Evolutionary conservation across 257 asterid species (phyloP), one percentile per base, ranked within the genome.

Genomic region (Eucommia ulmoides): DNA sequence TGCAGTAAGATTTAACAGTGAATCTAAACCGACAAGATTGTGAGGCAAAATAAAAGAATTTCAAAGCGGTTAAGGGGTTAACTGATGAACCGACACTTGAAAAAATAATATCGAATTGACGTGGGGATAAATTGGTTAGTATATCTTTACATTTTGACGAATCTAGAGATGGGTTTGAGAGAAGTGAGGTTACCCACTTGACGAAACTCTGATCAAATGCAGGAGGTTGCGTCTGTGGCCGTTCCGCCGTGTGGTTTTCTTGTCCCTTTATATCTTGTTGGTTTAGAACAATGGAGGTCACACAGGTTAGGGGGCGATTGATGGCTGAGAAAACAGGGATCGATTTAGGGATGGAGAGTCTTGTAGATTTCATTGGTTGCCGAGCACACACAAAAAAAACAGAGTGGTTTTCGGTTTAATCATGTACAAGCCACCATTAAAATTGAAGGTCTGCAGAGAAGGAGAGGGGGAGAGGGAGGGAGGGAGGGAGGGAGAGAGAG

Each of bases 21-120:
- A 88, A 84, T 23, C 69, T 62, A 77, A 71, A 79, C n/a, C 76
- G 49, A 56, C 58, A 53, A 35, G 72, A 71, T 62, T 70, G 23
- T 22, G 85, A 65, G 7, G 81, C 78, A 54, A 77, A 68, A 59
- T 75, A 54, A 38, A 88, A 79, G 56, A 88, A 82, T 60, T 72
- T 74, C 78, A 77, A 66, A 62, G 83, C 76, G 55, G 70, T 48
- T 0, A 74, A 81, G 23, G 94, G 93, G 25, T 81, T 77, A 29
- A 79, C 76, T 50, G 53, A 51, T 21, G 60, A 61, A 53, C 69
- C 79, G 57, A 73, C 66, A 61, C 74, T 85, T 66, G 70, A 68
- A 47, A 88, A 84, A 53, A 77, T 18, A 19, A 63, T 50, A 71
- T 88, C 94, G 59, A 88, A 88, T 14, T 70, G 74, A 22, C 23